Percentiles rank a stretch among this genome's conserved stretches.
Evolutionary conservation across 202 grass and related monocot genomes (phyloP).

Genomic region (Cymbopogon flexuosus): DNA sequence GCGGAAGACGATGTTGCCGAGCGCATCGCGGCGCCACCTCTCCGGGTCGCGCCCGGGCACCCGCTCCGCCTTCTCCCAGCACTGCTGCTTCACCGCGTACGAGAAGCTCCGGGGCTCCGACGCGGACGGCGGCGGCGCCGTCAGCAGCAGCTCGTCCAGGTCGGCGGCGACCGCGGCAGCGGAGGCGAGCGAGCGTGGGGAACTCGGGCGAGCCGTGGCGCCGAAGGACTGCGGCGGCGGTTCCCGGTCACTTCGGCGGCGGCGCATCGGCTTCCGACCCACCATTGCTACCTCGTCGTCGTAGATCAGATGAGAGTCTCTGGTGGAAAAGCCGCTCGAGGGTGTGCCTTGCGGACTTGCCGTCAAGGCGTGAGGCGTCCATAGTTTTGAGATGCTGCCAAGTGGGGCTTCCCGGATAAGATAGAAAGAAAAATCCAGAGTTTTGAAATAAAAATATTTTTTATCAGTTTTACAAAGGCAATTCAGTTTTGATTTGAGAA

Average conservation of each 20-base stretch:
- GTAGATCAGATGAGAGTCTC: too few relatives aligned
- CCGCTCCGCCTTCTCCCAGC: slow-evolving; percentile 95
- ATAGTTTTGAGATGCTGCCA: too few relatives aligned
- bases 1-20: slow-evolving; percentile 85
- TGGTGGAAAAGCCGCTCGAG: too few relatives aligned
- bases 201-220: slow-evolving; percentile 34
- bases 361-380: too few relatives aligned
- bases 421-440: too few relatives aligned
- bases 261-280: slow-evolving; percentile 51
- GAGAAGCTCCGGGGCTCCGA: slow-evolving; percentile 81
- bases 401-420: too few relatives aligned
- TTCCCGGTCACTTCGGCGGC: slow-evolving; percentile 32
- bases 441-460: too few relatives aligned
- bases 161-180: slow-evolving; percentile 21
- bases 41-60: slow-evolving; percentile 68
- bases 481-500: too few relatives aligned
- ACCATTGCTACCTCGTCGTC: slow-evolving; percentile 22
- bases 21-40: slow-evolving; percentile 90
- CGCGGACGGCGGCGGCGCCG: slow-evolving; percentile 31
- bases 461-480: too few relatives aligned
- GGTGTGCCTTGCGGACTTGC: too few relatives aligned
- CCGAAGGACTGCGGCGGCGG: slow-evolving; percentile 31
- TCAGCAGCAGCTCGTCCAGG: slow-evolving; percentile 46
- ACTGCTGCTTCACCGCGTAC: slow-evolving; percentile 77
- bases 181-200: slow-evolving; percentile 21